Evolutionary conservation across 2,329 filamentous ascomycete species (phyloP).

Genomic region (Clonostachys byssicola): DNA sequence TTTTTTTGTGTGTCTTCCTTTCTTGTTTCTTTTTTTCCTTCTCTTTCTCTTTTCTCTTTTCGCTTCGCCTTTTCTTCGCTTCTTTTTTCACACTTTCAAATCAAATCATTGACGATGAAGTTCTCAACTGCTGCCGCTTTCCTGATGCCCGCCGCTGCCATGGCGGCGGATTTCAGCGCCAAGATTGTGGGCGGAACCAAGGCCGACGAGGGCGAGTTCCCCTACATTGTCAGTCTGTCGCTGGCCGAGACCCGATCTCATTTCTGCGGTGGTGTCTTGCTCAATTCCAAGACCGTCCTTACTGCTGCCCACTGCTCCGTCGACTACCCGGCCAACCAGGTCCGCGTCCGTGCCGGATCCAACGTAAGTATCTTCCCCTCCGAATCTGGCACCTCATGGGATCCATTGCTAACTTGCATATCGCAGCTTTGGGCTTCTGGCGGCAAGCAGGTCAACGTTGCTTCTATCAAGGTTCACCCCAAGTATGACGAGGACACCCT

Average conservation of each 20-base stretch:
- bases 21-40: no score
- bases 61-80: no score
- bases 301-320: constrained; percentile 20
- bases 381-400: no score
- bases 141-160: not conserved
- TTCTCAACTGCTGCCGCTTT: not conserved
- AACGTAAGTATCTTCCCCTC: not conserved
- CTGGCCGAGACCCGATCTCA: constrained; percentile 4
- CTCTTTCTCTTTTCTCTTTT: no score
- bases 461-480: constrained; percentile 14
- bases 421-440: constrained; percentile 7
- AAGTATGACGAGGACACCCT: constrained; percentile 7
- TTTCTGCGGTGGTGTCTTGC: constrained; percentile 18
- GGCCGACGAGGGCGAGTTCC: constrained; percentile 17
- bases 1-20: no score
- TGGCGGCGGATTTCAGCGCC: not conserved
- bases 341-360: constrained; percentile 1
- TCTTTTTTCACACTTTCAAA: no score
- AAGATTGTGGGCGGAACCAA: constrained; percentile 15
- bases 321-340: not conserved
- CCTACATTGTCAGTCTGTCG: constrained; percentile 20
- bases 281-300: constrained; percentile 22
- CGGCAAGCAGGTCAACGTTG: constrained; percentile 16
- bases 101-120: not conserved
- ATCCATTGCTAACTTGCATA: not conserved